Conservation (phyloP, 139 green algal genomes). For the Spirogloea muscicola region DNA sequence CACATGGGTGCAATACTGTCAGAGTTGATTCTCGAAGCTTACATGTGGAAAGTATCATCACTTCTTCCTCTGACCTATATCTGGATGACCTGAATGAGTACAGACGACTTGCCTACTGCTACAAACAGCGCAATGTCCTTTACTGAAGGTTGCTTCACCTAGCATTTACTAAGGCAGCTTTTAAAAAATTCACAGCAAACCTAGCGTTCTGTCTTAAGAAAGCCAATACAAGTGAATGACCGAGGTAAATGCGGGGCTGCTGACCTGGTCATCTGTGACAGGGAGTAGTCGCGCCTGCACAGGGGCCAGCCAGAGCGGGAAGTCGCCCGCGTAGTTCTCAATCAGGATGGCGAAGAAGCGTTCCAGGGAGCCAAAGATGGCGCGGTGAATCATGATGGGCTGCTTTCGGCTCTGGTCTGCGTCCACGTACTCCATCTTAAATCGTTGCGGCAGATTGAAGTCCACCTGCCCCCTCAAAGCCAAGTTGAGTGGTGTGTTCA, state of each 20-base stretch:
- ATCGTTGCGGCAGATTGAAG: constrained; percentile 96
- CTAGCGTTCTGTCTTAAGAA: not conserved
- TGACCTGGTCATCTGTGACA: constrained; percentile 65
- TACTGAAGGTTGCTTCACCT: too few species aligned
- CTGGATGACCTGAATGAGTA: too few species aligned
- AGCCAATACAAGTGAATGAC: not conserved
- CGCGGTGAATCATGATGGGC: constrained; percentile 98
- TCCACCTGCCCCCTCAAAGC: constrained; percentile 83
- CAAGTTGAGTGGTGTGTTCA: too few species aligned
- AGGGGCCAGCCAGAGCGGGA: constrained; percentile 89
- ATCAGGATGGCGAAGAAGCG: constrained; percentile 97
- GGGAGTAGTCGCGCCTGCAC: constrained; percentile 79
- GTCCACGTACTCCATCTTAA: constrained; percentile 85
- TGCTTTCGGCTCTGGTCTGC: constrained; percentile 59
- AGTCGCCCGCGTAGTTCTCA: constrained; percentile 92
- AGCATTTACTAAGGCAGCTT: too few species aligned
- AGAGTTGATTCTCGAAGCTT: too few species aligned
- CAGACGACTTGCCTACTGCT: too few species aligned
- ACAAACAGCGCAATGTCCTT: too few species aligned
- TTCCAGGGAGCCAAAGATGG: constrained; percentile 87
- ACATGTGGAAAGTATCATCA: too few species aligned
- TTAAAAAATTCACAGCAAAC: too few species aligned
- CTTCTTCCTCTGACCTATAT: too few species aligned
- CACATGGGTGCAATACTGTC: too few species aligned
- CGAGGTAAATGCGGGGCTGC: not conserved